Evolutionary conservation across 2,329 filamentous ascomycete genomes (phyloP).

Genomic region (Tricladium varicosporioides): DNA sequence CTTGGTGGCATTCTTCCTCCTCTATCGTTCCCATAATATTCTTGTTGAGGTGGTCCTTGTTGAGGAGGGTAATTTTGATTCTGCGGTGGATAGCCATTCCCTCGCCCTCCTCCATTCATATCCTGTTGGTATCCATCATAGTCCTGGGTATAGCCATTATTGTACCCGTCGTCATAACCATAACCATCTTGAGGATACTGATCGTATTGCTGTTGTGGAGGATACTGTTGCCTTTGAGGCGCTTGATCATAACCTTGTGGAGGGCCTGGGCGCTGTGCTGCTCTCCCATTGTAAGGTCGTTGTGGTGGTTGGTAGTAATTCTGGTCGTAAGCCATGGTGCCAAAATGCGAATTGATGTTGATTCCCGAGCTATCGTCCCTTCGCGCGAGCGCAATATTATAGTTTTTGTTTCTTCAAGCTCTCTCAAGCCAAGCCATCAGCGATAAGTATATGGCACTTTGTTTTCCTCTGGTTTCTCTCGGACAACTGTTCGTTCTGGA

Average conservation of each 20-base stretch:
- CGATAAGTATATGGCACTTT: background rate
- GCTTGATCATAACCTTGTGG: conserved; percentile 28
- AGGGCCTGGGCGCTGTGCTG: conserved; percentile 27
- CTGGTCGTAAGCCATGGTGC: conserved; percentile 34
- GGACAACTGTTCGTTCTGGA: background rate
- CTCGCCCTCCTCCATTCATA: conserved; percentile 29
- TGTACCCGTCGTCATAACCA: conserved; percentile 30
- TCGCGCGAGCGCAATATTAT: background rate
- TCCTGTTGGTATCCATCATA: conserved; percentile 13
- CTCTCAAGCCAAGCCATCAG: background rate
- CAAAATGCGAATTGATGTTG: background rate
- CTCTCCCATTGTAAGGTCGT: conserved; percentile 31
- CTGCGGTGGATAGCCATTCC: conserved; percentile 28
- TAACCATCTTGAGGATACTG: conserved; percentile 32
- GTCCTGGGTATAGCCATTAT: conserved; percentile 21
- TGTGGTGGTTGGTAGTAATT: conserved; percentile 30
- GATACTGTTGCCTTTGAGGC: conserved; percentile 48
- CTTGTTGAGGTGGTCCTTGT: conserved; percentile 26
- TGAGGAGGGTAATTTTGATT: conserved; percentile 29
- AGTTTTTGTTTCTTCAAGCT: background rate
- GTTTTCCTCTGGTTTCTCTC: background rate
- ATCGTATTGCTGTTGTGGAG: conserved; percentile 57
- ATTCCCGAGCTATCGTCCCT: too few species aligned
- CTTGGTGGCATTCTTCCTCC: conserved; percentile 23
- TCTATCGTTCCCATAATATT: conserved; percentile 29